Conservation (phyloP, 2,329 filamentous ascomycete genomes). For the Calonectria crousiana region DNA sequence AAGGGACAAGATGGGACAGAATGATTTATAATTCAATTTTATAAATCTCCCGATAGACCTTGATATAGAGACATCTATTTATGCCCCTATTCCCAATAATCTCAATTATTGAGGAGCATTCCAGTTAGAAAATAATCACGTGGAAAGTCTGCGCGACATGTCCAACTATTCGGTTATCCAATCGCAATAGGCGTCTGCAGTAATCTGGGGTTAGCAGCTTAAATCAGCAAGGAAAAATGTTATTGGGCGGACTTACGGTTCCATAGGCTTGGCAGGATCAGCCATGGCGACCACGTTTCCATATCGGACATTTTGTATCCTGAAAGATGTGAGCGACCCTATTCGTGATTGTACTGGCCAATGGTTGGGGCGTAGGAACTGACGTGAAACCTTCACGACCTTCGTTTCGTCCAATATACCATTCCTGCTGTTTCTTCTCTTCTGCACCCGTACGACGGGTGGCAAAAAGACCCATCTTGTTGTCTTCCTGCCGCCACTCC, state of each 20-base stretch:
- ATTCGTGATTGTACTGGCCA: not conserved
- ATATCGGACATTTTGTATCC: not conserved
- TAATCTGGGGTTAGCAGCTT: not conserved
- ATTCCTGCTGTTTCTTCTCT: not conserved
- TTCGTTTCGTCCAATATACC: not conserved
- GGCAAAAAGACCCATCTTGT: not conserved
- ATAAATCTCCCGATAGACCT: too few species aligned
- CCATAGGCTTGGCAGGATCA: not conserved
- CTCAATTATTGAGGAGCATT: too few species aligned
- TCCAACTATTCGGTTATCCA: not conserved
- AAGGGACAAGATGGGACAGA: too few species aligned
- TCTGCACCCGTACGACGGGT: not conserved
- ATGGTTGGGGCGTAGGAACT: not conserved
- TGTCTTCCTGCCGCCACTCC: not conserved
- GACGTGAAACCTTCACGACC: not conserved
- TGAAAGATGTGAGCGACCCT: not conserved
- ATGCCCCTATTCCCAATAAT: too few species aligned
- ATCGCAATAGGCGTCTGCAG: not conserved
- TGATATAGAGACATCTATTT: too few species aligned
- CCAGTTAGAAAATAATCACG: not conserved
- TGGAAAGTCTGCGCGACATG: not conserved
- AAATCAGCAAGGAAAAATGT: not conserved
- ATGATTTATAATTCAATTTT: too few species aligned
- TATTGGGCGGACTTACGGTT: not conserved
- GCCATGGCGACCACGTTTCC: not conserved